Evolutionary conservation across 1,139 yeast genomes (phyloP).

Genomic region (Taphrina confusa): DNA sequence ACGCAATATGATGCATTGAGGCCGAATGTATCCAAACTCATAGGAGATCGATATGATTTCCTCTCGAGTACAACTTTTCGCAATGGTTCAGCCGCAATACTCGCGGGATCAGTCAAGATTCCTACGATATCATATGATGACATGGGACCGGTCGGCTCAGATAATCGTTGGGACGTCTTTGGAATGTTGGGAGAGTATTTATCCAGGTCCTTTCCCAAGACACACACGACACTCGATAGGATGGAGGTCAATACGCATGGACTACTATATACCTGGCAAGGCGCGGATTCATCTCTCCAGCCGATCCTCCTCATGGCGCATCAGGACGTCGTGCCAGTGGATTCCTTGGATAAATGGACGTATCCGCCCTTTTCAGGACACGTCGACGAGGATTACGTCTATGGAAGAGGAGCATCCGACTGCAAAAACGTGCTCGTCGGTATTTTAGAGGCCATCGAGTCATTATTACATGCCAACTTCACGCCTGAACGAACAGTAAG

Average conservation of each 20-base stretch:
- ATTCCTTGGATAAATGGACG: conserved; percentile 61
- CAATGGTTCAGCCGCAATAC: background rate
- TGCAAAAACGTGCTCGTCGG: conserved; percentile 62
- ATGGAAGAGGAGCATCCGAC: conserved; percentile 69
- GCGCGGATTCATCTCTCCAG: conserved; percentile 55
- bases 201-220: background rate
- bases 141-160: conserved; percentile 49
- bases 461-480: conserved; percentile 53
- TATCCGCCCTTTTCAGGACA: conserved; percentile 70
- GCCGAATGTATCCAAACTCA: background rate
- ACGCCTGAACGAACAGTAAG: conserved; percentile 55
- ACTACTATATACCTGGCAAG: conserved; percentile 68
- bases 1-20: background rate
- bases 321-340: conserved; percentile 83
- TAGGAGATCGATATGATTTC: background rate
- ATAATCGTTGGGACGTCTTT: conserved; percentile 51
- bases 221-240: conserved; percentile 49
- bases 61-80: background rate
- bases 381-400: conserved; percentile 59
- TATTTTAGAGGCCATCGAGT: conserved; percentile 61
- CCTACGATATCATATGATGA: conserved; percentile 66
- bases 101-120: conserved; percentile 41
- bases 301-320: conserved; percentile 75
- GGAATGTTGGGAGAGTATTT: background rate
- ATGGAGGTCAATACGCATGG: conserved; percentile 67